Percentiles rank a stretch among this genome's conserved stretches.
Conservation (phyloP, 1,139 yeast genomes). For the Zygoascus sp. region DNA sequence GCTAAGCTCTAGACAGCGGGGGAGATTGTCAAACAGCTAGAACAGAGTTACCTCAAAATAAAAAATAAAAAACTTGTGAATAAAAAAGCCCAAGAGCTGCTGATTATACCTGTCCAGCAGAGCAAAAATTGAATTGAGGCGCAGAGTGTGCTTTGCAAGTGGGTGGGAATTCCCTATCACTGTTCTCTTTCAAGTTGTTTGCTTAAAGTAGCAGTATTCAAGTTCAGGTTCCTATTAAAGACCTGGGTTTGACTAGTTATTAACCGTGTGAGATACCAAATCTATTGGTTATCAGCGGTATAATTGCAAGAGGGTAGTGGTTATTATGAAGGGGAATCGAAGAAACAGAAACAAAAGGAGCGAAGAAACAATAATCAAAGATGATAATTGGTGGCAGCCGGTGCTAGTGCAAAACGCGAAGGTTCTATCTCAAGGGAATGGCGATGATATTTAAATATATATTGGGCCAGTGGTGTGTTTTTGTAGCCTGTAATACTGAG, state of each 20-base stretch:
- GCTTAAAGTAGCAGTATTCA: no score
- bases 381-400: background rate
- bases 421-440: background rate
- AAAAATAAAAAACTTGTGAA: no score
- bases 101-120: background rate
- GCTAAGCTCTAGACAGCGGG: background rate
- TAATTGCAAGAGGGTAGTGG: background rate
- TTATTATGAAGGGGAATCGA: background rate
- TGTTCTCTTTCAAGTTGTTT: no score
- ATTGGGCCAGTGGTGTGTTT: conserved; percentile 8
- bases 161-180: no score
- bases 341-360: background rate
- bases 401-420: background rate
- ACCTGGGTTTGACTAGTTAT: no score
- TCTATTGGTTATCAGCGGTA: background rate
- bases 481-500: conserved; percentile 4
- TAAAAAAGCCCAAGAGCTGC: no score
- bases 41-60: no score
- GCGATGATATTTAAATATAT: background rate
- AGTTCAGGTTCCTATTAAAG: no score
- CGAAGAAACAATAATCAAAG: background rate
- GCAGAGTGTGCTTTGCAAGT: no score
- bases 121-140: no score
- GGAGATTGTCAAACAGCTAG: no score
- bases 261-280: background rate